Evolutionary conservation across 2,329 filamentous ascomycete species (phyloP), one percentile per base, ranked within the genome.

Genomic region (Immersiporthe knoxdaviesiana): DNA sequence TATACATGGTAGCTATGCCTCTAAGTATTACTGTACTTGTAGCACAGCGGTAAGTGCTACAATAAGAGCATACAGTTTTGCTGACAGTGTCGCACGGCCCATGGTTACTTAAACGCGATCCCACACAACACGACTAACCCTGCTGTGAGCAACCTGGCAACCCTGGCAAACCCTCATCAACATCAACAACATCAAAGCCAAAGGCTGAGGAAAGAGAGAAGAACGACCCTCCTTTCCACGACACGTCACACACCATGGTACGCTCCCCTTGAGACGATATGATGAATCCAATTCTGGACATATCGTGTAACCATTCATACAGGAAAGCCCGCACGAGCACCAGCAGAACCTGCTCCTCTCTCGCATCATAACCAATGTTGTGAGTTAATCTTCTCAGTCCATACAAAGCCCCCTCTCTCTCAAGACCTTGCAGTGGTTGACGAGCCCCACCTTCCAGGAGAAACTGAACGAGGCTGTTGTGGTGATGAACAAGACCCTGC

Each of bases 291-390:
- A 44, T 37, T 18, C 10, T 39, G 41, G n/a, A 10, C 39, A 18
- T n/a, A 11, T n/a, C 7, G 2, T 44, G 24, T 63, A n/a, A 11
- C 35, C 0, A 27, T 0, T 2, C 2, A 21, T 18, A 32, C 65
- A 91, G 95, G 96, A 99, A 81, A 97, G 93, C 76, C 96, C 96
- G 52, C 96, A 99, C 78, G 96, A 98, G 79, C 94, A 98, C 75
- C 96, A 98, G 84, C 95, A 99, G 85, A 97, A 92, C 77, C 85
- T 97, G 66, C 86, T 99, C 75, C 88, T 98, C 60, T 96, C 93
- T 30, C 93, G 96, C 72, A 97, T 99, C 82, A 97, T 97, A 82
- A 96, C 91, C 78, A 99, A 99, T 77, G 94, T 98, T 77, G 95
- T 98, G 87, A 78, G 92, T 84, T 35, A 8, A 35, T 35, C 35